Evolutionary conservation across 108 stramenopile species (phyloP).

Genomic region (Fistulifera pelliculosa): DNA sequence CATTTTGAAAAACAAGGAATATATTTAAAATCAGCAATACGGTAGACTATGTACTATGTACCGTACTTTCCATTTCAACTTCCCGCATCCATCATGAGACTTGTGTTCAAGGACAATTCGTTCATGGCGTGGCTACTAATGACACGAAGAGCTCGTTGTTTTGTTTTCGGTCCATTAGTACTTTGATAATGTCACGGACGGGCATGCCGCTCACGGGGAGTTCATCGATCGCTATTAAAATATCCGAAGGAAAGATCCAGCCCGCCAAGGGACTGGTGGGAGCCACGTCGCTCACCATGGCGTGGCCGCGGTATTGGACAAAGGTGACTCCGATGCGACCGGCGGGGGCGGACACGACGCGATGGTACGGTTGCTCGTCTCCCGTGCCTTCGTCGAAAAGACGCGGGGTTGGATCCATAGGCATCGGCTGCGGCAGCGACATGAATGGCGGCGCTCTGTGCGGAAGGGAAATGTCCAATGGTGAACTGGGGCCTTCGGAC

Average conservation of each 20-base stretch:
- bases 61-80: too few relatives aligned
- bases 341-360: constrained; percentile 74
- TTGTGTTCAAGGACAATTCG: background rate
- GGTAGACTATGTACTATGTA: too few relatives aligned
- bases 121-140: constrained; percentile 69
- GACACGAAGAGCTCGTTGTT: constrained; percentile 64
- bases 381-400: constrained; percentile 13
- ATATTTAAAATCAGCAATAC: too few relatives aligned
- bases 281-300: constrained; percentile 74
- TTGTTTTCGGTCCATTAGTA: constrained; percentile 52
- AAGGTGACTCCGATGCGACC: constrained; percentile 82
- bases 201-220: constrained; percentile 74
- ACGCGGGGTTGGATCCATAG: background rate
- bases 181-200: constrained; percentile 69
- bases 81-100: background rate
- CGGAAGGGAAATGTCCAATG: constrained; percentile 4
- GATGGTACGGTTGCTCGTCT: constrained; percentile 56
- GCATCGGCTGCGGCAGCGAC: background rate
- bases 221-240: constrained; percentile 79
- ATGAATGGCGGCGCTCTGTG: background rate
- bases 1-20: too few relatives aligned
- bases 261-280: constrained; percentile 59
- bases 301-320: constrained; percentile 77
- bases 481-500: background rate
- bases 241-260: constrained; percentile 75